phyloP scores from a whole-genome alignment of 2,329 filamentous ascomycete species.

The Podosphaera leucotricha region DNA sequence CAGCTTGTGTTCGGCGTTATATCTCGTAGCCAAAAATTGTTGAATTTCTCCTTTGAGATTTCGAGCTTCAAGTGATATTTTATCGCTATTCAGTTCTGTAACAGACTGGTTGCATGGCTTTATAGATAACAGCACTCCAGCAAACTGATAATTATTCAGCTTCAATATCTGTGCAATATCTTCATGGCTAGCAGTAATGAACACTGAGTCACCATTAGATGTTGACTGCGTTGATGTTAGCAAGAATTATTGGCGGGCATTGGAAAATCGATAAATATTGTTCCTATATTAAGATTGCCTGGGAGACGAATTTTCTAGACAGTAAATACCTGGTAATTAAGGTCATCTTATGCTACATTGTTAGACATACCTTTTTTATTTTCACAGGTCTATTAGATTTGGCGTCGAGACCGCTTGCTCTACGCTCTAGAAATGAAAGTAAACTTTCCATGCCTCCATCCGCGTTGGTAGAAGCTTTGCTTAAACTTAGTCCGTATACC shows the following conservation, averaged over 20 bases:
- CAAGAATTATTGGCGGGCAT: constrained; percentile 13
- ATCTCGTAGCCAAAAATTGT: constrained; percentile 49
- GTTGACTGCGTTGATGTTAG: constrained; percentile 50
- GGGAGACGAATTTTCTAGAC: too few species aligned
- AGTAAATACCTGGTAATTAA: constrained; percentile 9
- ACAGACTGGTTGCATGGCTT: constrained; percentile 19
- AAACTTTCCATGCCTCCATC: constrained; percentile 44
- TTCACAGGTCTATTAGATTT: constrained; percentile 26
- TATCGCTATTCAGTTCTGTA: constrained; percentile 12
- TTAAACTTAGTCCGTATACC: constrained; percentile 39
- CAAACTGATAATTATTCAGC: constrained; percentile 45
- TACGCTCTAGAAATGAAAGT: constrained; percentile 46
- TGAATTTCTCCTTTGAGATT: constrained; percentile 47
- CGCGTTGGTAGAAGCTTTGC: constrained; percentile 40
- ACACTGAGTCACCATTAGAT: constrained; percentile 42
- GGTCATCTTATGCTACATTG: constrained; percentile 11
- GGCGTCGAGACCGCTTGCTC: constrained; percentile 30
- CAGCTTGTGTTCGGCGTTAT: constrained; percentile 46
- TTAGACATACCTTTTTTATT: constrained; percentile 56
- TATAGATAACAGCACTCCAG: constrained; percentile 33
- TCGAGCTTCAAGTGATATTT: constrained; percentile 25
- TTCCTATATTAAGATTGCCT: too few species aligned
- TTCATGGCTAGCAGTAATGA: constrained; percentile 40
- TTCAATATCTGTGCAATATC: constrained; percentile 41
- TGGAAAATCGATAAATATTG: too few species aligned